Percentiles rank a stretch among this genome's conserved stretches.
Evolutionary conservation across 2,329 filamentous ascomycete species (phyloP).

Genomic region (Penicillium glabrum): DNA sequence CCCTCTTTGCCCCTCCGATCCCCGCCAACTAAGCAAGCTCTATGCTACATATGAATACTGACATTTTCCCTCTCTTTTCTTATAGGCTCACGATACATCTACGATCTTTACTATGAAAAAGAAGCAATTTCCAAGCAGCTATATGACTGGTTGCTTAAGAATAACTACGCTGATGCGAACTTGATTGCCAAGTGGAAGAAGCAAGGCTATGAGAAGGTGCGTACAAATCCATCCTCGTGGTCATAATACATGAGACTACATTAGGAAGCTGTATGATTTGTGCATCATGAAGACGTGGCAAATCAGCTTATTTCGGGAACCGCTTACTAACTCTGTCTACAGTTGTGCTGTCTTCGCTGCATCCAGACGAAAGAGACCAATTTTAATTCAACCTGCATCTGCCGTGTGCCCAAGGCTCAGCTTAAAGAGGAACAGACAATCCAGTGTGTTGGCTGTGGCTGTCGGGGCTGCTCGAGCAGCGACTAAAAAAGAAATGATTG

Average conservation of each 20-base stretch:
- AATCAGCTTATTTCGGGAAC: neutral
- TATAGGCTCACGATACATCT: slow-evolving; percentile 77
- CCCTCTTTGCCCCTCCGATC: neutral
- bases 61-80: slow-evolving; percentile 4
- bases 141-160: slow-evolving; percentile 97
- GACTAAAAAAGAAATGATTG: slow-evolving; percentile 54
- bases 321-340: neutral
- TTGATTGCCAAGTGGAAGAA: slow-evolving; percentile 99
- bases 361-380: slow-evolving; percentile 99
- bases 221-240: slow-evolving; percentile 16
- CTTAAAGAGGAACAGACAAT: slow-evolving; percentile 88
- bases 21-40: neutral
- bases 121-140: slow-evolving; percentile 89
- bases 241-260: neutral
- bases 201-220: slow-evolving; percentile 93
- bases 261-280: neutral
- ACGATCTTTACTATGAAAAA: slow-evolving; percentile 97
- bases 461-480: slow-evolving; percentile 82
- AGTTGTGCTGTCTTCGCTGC: slow-evolving; percentile 92
- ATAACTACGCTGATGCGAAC: slow-evolving; percentile 90
- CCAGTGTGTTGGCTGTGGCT: slow-evolving; percentile 94
- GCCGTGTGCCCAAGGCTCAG: slow-evolving; percentile 86
- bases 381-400: slow-evolving; percentile 96
- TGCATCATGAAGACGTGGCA: neutral
- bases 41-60: neutral